Evolutionary conservation across 306 rosid species (phyloP), one percentile per base, ranked within the genome.

Genomic region (Gillenia trifoliata): DNA sequence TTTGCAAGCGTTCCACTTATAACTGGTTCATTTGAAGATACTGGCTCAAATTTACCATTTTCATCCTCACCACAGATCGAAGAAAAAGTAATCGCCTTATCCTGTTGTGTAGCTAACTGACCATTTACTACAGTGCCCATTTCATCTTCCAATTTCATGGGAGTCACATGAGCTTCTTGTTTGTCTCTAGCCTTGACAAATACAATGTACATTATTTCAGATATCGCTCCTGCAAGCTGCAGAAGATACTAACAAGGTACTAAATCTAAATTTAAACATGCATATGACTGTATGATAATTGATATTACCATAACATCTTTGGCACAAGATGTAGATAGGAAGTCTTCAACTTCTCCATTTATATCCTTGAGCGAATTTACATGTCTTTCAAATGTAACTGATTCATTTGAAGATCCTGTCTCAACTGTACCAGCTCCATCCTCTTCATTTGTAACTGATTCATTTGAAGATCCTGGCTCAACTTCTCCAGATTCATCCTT

Each of bases 1-100:
- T 73, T 83, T 78, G 78, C 79, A 70, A n/a, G 77, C 64, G 31
- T 75, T 76, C 85, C 84, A 76, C 72, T 74, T 72, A 67, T 57
- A 57, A 75, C 76, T 23, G 65, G 54, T 66, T 72, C 67, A 50
- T 78, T 19, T 40, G 62, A 71, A 81, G 73, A 72, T 54, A 55
- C 84, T 57, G 68, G 36, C 66, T 74, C 75, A 77, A 75, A 77
- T 81, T 34, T 68, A 78, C 41, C 45, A 69, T 74, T 71, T 65
- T 75, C 88, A 75, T 81, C 77, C 70, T 55, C 84, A 75, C 68
- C 86, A 20, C 45, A 49, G 7, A 57, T 33, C 3, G 33, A 33
- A 36, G 72, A 68, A 55, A 20, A 40, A 73, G 25, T 55, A 74
- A 68, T 74, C 81, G 63, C 68, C 67, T 70, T 79, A 73, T 71